Percentiles rank a stretch among this genome's conserved stretches.
These are phyloP conservation scores for Aaosphaeria pasadenensis DNA, from an alignment of 2,329 filamentous ascomycete species.

Conservation along the genomic window DNA sequence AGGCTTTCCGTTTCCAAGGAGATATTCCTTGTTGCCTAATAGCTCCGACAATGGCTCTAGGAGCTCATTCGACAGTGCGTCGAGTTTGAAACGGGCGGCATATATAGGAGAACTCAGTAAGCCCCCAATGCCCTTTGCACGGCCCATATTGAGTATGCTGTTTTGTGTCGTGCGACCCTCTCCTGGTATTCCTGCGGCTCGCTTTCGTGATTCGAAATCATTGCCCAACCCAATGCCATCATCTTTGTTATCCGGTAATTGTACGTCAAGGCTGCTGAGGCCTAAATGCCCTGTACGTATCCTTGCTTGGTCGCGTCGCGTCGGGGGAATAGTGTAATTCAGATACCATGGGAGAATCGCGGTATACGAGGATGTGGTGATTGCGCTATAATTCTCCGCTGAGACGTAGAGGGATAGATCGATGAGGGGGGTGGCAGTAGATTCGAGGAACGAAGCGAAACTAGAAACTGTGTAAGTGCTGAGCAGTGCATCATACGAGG, in stretches of 20 bases:
- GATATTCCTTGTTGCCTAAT: slow-evolving; percentile 53
- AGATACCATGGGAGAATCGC: slow-evolving; percentile 78
- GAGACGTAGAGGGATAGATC: slow-evolving; percentile 89
- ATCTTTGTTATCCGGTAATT: slow-evolving; percentile 25
- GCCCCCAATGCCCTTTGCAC: slow-evolving; percentile 58
- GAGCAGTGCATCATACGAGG: neutral
- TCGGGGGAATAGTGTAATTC: slow-evolving; percentile 80
- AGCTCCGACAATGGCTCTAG: slow-evolving; percentile 68
- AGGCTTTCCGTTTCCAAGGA: slow-evolving; percentile 52
- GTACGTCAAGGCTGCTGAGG: slow-evolving; percentile 45
- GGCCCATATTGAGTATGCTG: slow-evolving; percentile 48
- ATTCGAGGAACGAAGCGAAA: slow-evolving; percentile 66
- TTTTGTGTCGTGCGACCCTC: slow-evolving; percentile 31
- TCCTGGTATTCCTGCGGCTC: slow-evolving; percentile 32
- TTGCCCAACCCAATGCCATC: slow-evolving; percentile 33
- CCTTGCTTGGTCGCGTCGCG: slow-evolving; percentile 68
- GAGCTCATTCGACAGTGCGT: slow-evolving; percentile 66
- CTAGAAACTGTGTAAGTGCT: slow-evolving; percentile 11
- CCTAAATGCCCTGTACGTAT: slow-evolving; percentile 57
- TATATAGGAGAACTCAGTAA: slow-evolving; percentile 67
- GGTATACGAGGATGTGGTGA: slow-evolving; percentile 78
- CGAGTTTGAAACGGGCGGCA: slow-evolving; percentile 70
- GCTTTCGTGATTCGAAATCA: slow-evolving; percentile 37
- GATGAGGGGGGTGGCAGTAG: slow-evolving; percentile 72
- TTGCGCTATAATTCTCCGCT: slow-evolving; percentile 76